These are phyloP conservation scores for Blastocystis sp. DNA, from an alignment of 352 stramenopile genomes.

Conservation along the genomic window DNA sequence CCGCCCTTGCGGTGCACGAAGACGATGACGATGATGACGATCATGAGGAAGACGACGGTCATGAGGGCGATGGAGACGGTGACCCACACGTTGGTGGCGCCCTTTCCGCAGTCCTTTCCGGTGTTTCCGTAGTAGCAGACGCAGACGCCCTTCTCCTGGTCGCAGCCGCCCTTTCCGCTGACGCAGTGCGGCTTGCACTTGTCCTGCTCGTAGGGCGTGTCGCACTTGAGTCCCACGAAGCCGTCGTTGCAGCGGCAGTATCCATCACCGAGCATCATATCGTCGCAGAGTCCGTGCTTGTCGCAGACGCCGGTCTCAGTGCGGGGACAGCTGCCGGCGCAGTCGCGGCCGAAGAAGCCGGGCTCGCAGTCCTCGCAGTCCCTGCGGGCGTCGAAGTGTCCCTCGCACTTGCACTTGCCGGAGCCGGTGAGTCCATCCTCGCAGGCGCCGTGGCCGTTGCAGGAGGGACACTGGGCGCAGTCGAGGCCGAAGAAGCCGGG, in stretches of 20 bases:
- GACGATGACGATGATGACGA: background rate
- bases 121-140: background rate
- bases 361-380: constrained; percentile 75
- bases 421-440: constrained; percentile 71
- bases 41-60: background rate
- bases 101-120: constrained; percentile 21
- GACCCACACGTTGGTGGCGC: background rate
- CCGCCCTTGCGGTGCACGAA: background rate
- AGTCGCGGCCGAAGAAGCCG: constrained; percentile 70
- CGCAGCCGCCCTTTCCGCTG: background rate
- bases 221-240: constrained; percentile 61
- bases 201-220: constrained; percentile 17
- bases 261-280: constrained; percentile 67
- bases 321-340: constrained; percentile 68
- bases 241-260: constrained; percentile 72
- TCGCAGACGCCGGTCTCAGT: constrained; percentile 71
- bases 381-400: constrained; percentile 68
- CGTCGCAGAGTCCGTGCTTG: constrained; percentile 70
- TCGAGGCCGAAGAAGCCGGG: constrained; percentile 68
- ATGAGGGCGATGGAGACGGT: background rate
- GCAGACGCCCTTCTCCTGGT: constrained; percentile 4
- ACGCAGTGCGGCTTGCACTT: constrained; percentile 30
- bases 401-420: constrained; percentile 71
- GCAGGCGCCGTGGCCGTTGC: constrained; percentile 71
- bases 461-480: constrained; percentile 69